Evolutionary conservation across 2,329 filamentous ascomycete species (phyloP), one percentile per base, ranked within the genome.

Genomic region (Cadophora sp.): DNA sequence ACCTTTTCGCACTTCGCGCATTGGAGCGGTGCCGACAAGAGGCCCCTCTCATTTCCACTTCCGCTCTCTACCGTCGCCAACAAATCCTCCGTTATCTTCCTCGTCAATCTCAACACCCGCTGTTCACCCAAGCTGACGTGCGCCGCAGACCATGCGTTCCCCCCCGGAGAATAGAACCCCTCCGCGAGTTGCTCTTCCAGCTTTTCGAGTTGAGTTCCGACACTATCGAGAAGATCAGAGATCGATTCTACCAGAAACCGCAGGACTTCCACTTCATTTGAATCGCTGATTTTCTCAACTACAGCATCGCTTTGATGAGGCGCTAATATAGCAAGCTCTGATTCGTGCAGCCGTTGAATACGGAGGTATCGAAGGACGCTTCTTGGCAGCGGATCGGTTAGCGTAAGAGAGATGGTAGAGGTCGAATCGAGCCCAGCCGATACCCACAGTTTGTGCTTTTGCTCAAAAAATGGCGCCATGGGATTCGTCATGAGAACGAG

Each of bases 101-200:
- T 65, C 43, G 62, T 59, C 53, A 65, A 50, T 65, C 62, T 65
- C 62, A 65, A 65, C 62, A 65, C 62, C 62, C 62, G 62, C 62
- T 65, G 62, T 59, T 65, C 62, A 65, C 62, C 62, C 62, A 65
- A 65, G 16, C 62, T 65, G 43, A 65, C 62, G 53, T 65, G 62
- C 53, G 62, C 62, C 62, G 62, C 62, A 7, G 62, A 65, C 62
- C 62, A 65, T 65, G 53, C 62, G 62, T 65, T 59, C 53, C 53
- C 62, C 30, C 43, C 62, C 43, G 43, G 30, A 59, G 62, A 22
- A 59, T 59, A 65, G 53, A 65, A 59, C 51, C 62, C 62, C 53
- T 65, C 62, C 43, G 62, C 62, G 53, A 65, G 62, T 59, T 65
- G 62, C 62, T 65, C 62, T 59, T 50, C 62, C 20, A 65, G 27